Evolutionary conservation across 352 stramenopile species (phyloP), one percentile per base, ranked within the genome.

Genomic region (Phytopythium boreale): DNA sequence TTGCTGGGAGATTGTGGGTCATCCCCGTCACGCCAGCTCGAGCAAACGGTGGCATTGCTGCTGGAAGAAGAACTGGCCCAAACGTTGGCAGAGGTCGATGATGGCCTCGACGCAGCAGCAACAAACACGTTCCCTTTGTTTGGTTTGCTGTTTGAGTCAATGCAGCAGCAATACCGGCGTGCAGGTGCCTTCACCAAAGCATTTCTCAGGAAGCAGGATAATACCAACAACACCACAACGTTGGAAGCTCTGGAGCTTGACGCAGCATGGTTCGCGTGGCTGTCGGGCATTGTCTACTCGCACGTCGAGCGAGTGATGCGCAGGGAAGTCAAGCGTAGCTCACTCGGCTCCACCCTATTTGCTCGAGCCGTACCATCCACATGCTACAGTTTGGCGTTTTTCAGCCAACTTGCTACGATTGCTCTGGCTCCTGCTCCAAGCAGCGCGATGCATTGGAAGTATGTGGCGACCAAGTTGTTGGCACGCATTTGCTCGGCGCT

Each of bases 251-350:
- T 59, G 41, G 55, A 59, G 24, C 29, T 58, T 29, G 55, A 61
- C 27, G 70, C 59, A 2, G 43, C 53, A 0, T 86, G 72, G 72
- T 66, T 72, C 36, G 59, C 66, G 24, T 86, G 77, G 77, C 43
- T 82, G 14, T 60, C 50, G 1, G 61, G 56, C 14, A 6, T 84
- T 5, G 57, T 82, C 8, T 66, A 64, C n/a, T 36, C 61, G 2
- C 43, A 61, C 8, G 22, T 36, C 14, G 64, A 74, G 24, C 10
- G 17, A 12, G 27, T 58, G 12, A 11, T 22, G 19, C 20, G 19
- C 2, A 1, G 19, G 2, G 41, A 47, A 49, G 19, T 9, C 4
- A 49, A 12, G 26, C 22, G 15, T 5, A 47, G 0, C 5, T 47
- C 41, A 24, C 4, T 17, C 41, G 22, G n/a, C 19, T 1, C 0